Percentiles rank a stretch among this genome's conserved stretches.
These are phyloP conservation scores for Blastobotrys niveus DNA, from an alignment of 1,139 yeast species.

Conservation along the genomic window DNA sequence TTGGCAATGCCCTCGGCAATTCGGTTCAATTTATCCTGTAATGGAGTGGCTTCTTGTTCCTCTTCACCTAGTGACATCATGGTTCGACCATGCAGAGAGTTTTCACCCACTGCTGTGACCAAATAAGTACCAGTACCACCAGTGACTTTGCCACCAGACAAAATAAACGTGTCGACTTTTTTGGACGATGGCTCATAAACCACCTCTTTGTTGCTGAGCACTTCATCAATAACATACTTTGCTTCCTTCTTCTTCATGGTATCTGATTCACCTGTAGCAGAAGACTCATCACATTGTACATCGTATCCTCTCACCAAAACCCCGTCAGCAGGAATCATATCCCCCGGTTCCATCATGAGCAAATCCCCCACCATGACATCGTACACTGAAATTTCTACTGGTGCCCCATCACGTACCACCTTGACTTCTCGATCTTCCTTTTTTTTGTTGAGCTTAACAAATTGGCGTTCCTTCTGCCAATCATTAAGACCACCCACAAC, in stretches of 20 bases:
- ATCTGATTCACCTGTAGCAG: conserved; percentile 90
- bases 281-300: conserved; percentile 86
- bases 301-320: conserved; percentile 63
- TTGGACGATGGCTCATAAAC: conserved; percentile 26
- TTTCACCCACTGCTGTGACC: conserved; percentile 83
- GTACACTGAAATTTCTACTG: conserved; percentile 62
- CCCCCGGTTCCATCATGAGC: conserved; percentile 83
- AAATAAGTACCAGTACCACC: conserved; percentile 84
- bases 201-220: conserved; percentile 14
- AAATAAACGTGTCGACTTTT: conserved; percentile 69
- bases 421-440: conserved; percentile 80
- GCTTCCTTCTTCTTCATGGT: conserved; percentile 67
- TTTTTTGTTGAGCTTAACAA: conserved; percentile 66
- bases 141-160: conserved; percentile 84
- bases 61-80: conserved; percentile 64
- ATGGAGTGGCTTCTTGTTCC: conserved; percentile 80
- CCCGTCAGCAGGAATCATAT: conserved; percentile 85
- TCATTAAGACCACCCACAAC: conserved; percentile 92
- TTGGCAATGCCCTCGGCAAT: conserved; percentile 93
- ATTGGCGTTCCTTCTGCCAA: conserved; percentile 92
- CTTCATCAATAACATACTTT: conserved; percentile 39
- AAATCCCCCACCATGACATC: conserved; percentile 85
- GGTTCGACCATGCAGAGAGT: conserved; percentile 88
- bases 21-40: conserved; percentile 73
- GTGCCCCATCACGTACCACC: conserved; percentile 69